A percentile compares a stretch with the other conserved stretches of the same genome.
phyloP scores from a whole-genome alignment of 1,284 basidiomycete species.

The Stereum hirsutum region DNA sequence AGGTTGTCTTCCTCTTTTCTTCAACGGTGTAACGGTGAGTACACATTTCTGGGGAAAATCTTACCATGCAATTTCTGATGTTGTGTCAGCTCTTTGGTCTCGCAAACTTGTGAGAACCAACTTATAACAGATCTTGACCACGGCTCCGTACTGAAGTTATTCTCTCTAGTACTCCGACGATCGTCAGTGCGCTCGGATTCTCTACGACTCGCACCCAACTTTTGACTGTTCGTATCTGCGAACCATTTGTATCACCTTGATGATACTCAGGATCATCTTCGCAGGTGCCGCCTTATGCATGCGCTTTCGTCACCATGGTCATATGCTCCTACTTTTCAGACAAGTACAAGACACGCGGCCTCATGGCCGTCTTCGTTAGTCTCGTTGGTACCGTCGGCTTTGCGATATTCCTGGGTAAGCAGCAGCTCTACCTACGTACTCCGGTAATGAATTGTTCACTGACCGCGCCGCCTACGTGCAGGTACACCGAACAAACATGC shows the following conservation, averaged over 20 bases:
- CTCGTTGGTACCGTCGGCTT: constrained; percentile 33
- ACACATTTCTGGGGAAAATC: neutral
- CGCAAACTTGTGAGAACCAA: constrained; percentile 14
- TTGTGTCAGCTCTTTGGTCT: constrained; percentile 13
- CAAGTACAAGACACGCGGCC: constrained; percentile 32
- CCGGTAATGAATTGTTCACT: neutral
- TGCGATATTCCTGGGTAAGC: constrained; percentile 34
- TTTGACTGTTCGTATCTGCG: constrained; percentile 16
- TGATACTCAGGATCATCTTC: neutral
- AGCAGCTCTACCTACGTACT: neutral
- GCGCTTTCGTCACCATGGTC: constrained; percentile 22
- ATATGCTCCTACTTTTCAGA: constrained; percentile 33
- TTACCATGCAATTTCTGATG: neutral
- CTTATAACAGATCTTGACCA: neutral
- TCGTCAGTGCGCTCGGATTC: constrained; percentile 25
- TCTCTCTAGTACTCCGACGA: constrained; percentile 20
- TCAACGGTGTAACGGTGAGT: constrained; percentile 15
- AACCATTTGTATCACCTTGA: no score
- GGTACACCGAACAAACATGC: constrained; percentile 24
- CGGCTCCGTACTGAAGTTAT: neutral
- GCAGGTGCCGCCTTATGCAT: constrained; percentile 12
- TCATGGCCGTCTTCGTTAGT: constrained; percentile 26
- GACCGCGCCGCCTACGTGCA: constrained; percentile 5
- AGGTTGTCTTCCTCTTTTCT: constrained; percentile 14
- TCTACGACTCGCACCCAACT: constrained; percentile 21